Evolutionary conservation across 345 rosid genomes (phyloP).

Genomic region (Camelina laxa): DNA sequence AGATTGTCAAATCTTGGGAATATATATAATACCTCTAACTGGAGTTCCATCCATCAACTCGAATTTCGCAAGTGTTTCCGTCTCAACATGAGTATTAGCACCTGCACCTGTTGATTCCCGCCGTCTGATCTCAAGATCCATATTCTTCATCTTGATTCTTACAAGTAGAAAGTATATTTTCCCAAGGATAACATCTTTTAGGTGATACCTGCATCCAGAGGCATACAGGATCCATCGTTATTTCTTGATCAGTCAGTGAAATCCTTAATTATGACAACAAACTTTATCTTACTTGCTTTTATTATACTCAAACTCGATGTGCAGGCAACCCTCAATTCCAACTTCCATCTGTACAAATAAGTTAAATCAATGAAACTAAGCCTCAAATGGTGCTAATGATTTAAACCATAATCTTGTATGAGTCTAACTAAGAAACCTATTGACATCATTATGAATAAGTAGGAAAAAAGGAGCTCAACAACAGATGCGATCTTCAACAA

Average conservation of each 20-base stretch:
- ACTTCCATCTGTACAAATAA: slow-evolving; percentile 89
- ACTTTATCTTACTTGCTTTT: slow-evolving; percentile 82
- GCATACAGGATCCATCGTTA: neutral
- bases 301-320: slow-evolving; percentile 97
- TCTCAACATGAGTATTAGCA: slow-evolving; percentile 94
- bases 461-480: slow-evolving; percentile 3
- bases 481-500: slow-evolving; percentile 1
- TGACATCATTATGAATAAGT: neutral
- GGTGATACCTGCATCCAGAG: slow-evolving; percentile 74
- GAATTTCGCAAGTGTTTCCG: slow-evolving; percentile 95
- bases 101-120: slow-evolving; percentile 98
- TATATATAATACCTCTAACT: slow-evolving; percentile 74
- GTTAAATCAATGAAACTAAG: slow-evolving; percentile 15
- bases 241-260: neutral
- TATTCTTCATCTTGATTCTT: slow-evolving; percentile 97
- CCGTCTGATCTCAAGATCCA: slow-evolving; percentile 99
- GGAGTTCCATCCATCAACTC: slow-evolving; percentile 99
- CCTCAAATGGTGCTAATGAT: slow-evolving; percentile 12
- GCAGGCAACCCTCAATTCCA: slow-evolving; percentile 97
- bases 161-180: slow-evolving; percentile 98
- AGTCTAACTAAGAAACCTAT: neutral
- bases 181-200: slow-evolving; percentile 96
- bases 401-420: slow-evolving; percentile 2
- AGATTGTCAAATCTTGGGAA: neutral
- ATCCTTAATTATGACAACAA: slow-evolving; percentile 2